Conservation (phyloP, 148 eudicot species). For the Vaccinium myrtillus region DNA sequence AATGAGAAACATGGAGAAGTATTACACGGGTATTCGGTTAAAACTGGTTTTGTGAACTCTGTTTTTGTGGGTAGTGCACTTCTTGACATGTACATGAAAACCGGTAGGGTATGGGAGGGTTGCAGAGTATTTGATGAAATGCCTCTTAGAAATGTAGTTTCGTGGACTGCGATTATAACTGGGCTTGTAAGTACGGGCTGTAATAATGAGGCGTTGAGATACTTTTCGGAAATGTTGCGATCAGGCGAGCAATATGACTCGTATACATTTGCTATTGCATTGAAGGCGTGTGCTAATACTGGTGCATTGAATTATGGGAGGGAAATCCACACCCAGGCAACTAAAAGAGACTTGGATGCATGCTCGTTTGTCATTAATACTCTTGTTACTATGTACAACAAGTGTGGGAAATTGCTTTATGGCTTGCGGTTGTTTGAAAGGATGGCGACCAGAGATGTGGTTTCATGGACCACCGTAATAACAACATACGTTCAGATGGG, state of each 20-base stretch:
- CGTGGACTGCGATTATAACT: slow-evolving; percentile 87
- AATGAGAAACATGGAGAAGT: slow-evolving; percentile 44
- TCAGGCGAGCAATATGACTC: slow-evolving; percentile 58
- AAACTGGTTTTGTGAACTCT: slow-evolving; percentile 59
- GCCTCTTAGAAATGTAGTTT: slow-evolving; percentile 82
- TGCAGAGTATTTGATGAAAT: slow-evolving; percentile 74
- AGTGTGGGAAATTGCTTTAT: slow-evolving; percentile 76
- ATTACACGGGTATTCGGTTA: slow-evolving; percentile 58
- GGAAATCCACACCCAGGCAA: slow-evolving; percentile 66
- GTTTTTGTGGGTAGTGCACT: slow-evolving; percentile 87
- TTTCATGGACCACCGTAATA: slow-evolving; percentile 81
- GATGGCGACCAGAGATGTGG: slow-evolving; percentile 70
- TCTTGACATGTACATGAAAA: slow-evolving; percentile 82
- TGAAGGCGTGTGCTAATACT: slow-evolving; percentile 81
- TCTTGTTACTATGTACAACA: slow-evolving; percentile 80
- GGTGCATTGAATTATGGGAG: slow-evolving; percentile 58
- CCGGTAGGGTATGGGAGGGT: slow-evolving; percentile 50
- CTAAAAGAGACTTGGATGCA: slow-evolving; percentile 12
- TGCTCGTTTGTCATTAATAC: slow-evolving; percentile 33
- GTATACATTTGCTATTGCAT: slow-evolving; percentile 69
- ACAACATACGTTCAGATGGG: slow-evolving; percentile 58
- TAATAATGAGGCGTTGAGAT: slow-evolving; percentile 51
- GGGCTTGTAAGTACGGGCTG: slow-evolving; percentile 76
- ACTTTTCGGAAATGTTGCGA: slow-evolving; percentile 66
- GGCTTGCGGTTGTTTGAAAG: slow-evolving; percentile 64